Conservation (phyloP, 2,329 filamentous ascomycete species). For the Leptographium procerum region DNA sequence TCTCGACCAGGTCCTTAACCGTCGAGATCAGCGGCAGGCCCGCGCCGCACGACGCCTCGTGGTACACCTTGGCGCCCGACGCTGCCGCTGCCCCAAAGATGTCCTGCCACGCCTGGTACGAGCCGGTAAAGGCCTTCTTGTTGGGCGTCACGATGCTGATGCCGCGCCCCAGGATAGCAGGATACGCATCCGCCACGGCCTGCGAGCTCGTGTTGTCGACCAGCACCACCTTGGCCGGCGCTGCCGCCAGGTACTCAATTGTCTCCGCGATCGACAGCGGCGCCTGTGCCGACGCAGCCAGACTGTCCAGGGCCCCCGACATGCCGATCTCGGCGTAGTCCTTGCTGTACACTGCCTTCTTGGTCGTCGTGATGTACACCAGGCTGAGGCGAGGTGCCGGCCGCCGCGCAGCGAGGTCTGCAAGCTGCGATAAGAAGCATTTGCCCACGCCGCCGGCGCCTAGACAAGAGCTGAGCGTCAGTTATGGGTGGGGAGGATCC, state of each 20-base stretch:
- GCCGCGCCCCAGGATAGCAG: slow-evolving; percentile 65
- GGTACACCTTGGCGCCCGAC: slow-evolving; percentile 74
- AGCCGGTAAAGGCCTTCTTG: slow-evolving; percentile 92
- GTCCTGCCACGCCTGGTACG: slow-evolving; percentile 69
- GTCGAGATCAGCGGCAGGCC: slow-evolving; percentile 90
- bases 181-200: slow-evolving; percentile 73
- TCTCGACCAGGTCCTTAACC: slow-evolving; percentile 85
- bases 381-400: slow-evolving; percentile 62
- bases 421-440: slow-evolving; percentile 76
- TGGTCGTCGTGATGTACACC: slow-evolving; percentile 76
- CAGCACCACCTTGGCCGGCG: slow-evolving; percentile 68
- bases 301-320: slow-evolving; percentile 36
- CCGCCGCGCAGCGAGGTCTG: slow-evolving; percentile 52
- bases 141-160: slow-evolving; percentile 93
- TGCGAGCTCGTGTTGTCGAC: slow-evolving; percentile 95
- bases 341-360: slow-evolving; percentile 64
- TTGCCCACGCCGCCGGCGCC: slow-evolving; percentile 90
- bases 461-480: slow-evolving; percentile 26
- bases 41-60: slow-evolving; percentile 89
- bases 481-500: no score
- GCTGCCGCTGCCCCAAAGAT: slow-evolving; percentile 67
- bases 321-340: slow-evolving; percentile 54
- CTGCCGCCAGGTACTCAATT: slow-evolving; percentile 63
- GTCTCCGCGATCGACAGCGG: slow-evolving; percentile 60
- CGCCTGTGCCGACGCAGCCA: slow-evolving; percentile 51